Base-by-base conservation (phyloP, 148 eudicot genomes). In the Cornus kousa region DNA sequence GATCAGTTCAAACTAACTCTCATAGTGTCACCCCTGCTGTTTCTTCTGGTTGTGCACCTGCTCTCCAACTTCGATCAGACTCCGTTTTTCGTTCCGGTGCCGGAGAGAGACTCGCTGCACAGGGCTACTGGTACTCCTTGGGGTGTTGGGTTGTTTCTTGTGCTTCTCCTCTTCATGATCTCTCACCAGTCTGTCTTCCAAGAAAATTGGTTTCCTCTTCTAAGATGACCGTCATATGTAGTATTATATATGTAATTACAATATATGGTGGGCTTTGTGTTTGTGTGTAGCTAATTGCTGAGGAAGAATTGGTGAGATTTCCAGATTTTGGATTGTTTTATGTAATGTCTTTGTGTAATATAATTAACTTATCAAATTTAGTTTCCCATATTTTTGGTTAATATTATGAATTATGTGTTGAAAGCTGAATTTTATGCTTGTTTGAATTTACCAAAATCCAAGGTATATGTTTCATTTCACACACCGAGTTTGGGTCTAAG, bases 121-220 rank as follows among this genome's bases (percentile, higher is more conserved):
- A 74, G 84, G 13, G 88, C 87, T 3, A 88, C 89, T 2, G 90
- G 90, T 2, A 85, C 88, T 40, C 94, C 94, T 0, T 91, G 94
- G 94, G 94, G 92, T 0, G 90, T 91, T 23, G 94, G 85, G 0
- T 73, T 91, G 9, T 67, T 87, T 50, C 94, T 91, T 62, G 88
- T 86, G 74, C 84, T 91, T 59, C 84, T 91, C 31, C 80, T 91
- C 23, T 87, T 87, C 62, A 86, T 91, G 94, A 85, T 91, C 68
- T 87, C 94, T 16, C 87, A 87, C 53, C 94, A 86, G 76, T 79
- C 92, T 55, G 81, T 83, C 68, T 62, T 91, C 16, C 84, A 86
- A 22, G 90, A 89, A 55, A 74, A 85, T 5, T 89, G 90, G 94
- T 91, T 91, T 65, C 89, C 90, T 35, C 82, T 86, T 31, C 77